phyloP scores from a whole-genome alignment of 257 asterid genomes.

The Fraxinus quadrangulata region DNA sequence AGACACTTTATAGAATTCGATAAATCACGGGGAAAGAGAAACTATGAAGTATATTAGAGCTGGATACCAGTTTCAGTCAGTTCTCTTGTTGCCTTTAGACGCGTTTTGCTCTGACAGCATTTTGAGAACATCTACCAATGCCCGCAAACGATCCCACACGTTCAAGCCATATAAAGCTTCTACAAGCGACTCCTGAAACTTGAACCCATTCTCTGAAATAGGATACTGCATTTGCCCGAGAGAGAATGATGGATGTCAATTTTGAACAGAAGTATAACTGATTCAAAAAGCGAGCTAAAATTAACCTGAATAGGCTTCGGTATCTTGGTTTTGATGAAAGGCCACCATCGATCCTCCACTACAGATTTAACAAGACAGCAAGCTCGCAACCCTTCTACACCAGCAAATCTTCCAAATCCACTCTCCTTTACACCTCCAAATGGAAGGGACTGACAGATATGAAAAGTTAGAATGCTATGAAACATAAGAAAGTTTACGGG shows the following conservation, averaged over 20 bases:
- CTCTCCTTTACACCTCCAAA: conserved; percentile 98
- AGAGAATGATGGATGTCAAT: conserved; percentile 16
- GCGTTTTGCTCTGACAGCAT: conserved; percentile 61
- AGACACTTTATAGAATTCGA: neutral
- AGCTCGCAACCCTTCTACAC: conserved; percentile 91
- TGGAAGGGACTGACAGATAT: conserved; percentile 74
- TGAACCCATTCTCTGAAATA: conserved; percentile 72
- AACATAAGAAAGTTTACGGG: neutral
- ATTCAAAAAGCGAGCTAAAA: neutral
- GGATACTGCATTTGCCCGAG: conserved; percentile 63
- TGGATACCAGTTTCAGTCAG: conserved; percentile 31
- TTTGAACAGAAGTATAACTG: neutral
- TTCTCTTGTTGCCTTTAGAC: conserved; percentile 41
- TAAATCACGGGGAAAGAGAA: neutral
- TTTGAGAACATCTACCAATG: conserved; percentile 73
- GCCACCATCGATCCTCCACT: conserved; percentile 98
- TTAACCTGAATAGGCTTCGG: conserved; percentile 95
- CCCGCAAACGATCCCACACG: conserved; percentile 73
- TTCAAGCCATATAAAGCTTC: conserved; percentile 80
- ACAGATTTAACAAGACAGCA: conserved; percentile 95
- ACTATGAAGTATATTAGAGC: conserved; percentile 6
- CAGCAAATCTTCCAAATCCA: conserved; percentile 98
- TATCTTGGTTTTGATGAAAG: conserved; percentile 83
- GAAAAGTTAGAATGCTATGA: conserved; percentile 20
- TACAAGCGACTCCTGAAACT: conserved; percentile 77